Evolutionary conservation across 495 filamentous ascomycete species (phyloP).

Genomic region (Pyronema omphalodes): DNA sequence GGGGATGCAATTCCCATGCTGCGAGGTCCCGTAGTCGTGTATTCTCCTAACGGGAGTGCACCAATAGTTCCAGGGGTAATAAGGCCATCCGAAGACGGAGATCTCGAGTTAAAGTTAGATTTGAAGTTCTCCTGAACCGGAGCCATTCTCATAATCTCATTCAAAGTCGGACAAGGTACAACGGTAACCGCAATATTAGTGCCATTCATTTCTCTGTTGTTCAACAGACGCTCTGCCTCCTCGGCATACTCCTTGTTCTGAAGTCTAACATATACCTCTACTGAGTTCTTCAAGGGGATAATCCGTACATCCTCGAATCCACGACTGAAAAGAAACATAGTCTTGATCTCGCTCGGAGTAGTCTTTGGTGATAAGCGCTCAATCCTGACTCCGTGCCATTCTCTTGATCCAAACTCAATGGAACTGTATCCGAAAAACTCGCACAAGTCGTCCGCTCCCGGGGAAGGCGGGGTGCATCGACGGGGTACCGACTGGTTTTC

Average conservation of each 20-base stretch:
- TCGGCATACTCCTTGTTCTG: slow-evolving; percentile 1
- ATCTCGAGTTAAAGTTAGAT: slow-evolving; percentile 1
- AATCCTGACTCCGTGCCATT: slow-evolving; percentile 5
- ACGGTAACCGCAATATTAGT: neutral
- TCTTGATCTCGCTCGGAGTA: slow-evolving; percentile 4
- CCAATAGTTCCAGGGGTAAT: slow-evolving; percentile 1
- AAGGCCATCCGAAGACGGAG: slow-evolving; percentile 2
- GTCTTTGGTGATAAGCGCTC: neutral
- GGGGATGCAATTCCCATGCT: neutral
- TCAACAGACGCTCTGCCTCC: slow-evolving; percentile 5
- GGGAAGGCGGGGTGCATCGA: slow-evolving; percentile 4
- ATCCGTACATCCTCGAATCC: slow-evolving; percentile 3
- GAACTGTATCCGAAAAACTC: slow-evolving; percentile 4
- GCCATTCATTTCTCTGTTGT: slow-evolving; percentile 3
- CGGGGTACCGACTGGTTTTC: slow-evolving; percentile 3
- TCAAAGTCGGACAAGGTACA: neutral
- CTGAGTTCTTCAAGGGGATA: neutral
- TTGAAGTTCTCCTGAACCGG: neutral
- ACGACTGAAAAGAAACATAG: slow-evolving; percentile 4
- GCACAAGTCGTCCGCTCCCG: neutral
- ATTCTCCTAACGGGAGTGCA: neutral
- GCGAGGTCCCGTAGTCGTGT: neutral
- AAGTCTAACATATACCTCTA: slow-evolving; percentile 3
- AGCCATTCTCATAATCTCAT: slow-evolving; percentile 5
- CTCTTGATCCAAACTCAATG: neutral